Base-by-base conservation (phyloP, 768 basidiomycete genomes). In the Artomyces pyxidatus region DNA sequence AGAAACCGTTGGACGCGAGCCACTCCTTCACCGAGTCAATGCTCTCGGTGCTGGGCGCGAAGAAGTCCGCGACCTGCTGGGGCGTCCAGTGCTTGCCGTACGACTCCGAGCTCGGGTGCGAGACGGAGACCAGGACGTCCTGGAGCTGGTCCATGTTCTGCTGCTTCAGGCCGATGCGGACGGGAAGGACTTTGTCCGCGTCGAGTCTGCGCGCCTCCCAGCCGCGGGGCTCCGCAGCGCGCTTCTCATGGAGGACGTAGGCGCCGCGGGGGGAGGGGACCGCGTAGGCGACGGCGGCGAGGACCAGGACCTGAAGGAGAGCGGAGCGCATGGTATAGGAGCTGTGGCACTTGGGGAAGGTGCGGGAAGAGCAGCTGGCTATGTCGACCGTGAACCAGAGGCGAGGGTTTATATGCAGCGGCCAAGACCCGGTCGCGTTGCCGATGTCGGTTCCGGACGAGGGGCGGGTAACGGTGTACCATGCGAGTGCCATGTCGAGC, bases 61-160 rank as follows among this genome's bases (percentile, higher is more conserved):
- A 76, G 41, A 57, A 65, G 19, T 68, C 60, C 17, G 67, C 68
- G 41, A 76, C 60, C 23, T 65, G 52, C 19, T 52, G 56, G 1
- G 73, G 58, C 2, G 69, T 61, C 71, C 73, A 74, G 47, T 77
- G 75, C 27, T 70, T 63, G 1, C 74, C 75, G 42, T 74, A 76
- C 47, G 59, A 65, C 14, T 64, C 58, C 9, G 75, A 77, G 14
- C 59, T 53, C 5, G 75, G 75, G 47, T 72, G 68, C 0, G 75
- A 66, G 16, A 76, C 65, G 3, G 71, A 63, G 51, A 70, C 59
- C 37, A 76, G 68, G 38, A 64, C 56, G 45, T 69, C 66, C 21
- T 74, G 71, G 12, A 77, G 52, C 29, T 61, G 42, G 45, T 70
- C 57, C 4, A 71, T 48, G 52, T 77, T 74, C 37, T 59, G 59